Conservation (phyloP, 75 land plant species). For the Sequoia sempervirens region DNA sequence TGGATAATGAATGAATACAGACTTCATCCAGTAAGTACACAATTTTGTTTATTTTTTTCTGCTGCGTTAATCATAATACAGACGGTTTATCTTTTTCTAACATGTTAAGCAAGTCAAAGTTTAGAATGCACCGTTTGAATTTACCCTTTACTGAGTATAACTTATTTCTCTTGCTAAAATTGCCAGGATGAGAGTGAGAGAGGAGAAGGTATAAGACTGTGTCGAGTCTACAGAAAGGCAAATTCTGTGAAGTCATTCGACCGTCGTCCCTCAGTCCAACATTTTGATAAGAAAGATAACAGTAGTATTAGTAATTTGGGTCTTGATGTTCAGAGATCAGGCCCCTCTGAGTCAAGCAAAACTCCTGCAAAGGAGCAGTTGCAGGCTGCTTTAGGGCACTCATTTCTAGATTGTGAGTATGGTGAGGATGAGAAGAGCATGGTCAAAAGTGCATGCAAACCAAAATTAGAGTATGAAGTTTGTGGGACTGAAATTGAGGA, state of each 20-base stretch:
- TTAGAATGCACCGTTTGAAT: too few species aligned
- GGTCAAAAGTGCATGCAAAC: background rate
- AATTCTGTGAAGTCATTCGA: background rate
- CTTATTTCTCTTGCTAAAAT: background rate
- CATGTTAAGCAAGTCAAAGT: too few species aligned
- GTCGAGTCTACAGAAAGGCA: background rate
- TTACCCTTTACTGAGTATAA: too few species aligned
- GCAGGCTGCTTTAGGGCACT: background rate
- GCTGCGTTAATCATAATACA: too few species aligned
- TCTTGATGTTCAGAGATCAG: background rate
- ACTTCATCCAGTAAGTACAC: slow-evolving; percentile 2
- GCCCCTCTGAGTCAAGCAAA: background rate
- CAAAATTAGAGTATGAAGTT: background rate
- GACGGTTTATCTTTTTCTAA: too few species aligned
- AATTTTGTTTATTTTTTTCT: background rate
- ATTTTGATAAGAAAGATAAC: background rate
- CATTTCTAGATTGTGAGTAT: background rate
- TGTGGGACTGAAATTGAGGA: background rate
- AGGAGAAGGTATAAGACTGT: background rate
- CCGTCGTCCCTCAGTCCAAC: background rate
- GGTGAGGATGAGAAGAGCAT: background rate
- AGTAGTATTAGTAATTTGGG: background rate
- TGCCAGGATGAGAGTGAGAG: background rate
- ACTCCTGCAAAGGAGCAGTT: too few species aligned
- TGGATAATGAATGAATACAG: slow-evolving; percentile 57